A percentile compares a stretch with the other conserved stretches of the same genome.
Conservation (phyloP, 108 stramenopile species). For the Bacterosira constricta region DNA sequence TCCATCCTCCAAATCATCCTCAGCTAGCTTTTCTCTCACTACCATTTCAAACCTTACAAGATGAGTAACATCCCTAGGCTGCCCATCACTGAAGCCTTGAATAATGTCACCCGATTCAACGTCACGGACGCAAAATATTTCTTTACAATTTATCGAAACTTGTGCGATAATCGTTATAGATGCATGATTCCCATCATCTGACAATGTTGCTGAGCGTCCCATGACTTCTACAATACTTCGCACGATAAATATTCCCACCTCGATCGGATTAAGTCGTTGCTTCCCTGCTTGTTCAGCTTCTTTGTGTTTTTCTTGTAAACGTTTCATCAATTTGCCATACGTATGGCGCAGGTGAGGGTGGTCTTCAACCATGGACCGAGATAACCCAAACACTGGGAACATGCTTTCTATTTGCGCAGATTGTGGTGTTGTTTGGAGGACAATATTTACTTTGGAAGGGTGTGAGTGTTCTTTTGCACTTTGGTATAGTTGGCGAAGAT, state of each 20-base stretch:
- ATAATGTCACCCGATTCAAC: constrained; percentile 48
- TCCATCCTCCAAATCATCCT: not conserved
- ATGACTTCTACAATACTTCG: constrained; percentile 23
- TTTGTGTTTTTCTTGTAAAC: constrained; percentile 24
- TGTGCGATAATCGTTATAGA: constrained; percentile 54
- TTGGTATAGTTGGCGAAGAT: constrained; percentile 33
- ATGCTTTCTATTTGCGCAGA: constrained; percentile 36
- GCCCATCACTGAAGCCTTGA: constrained; percentile 52
- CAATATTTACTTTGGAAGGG: constrained; percentile 37
- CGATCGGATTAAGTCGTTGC: constrained; percentile 5
- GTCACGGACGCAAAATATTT: constrained; percentile 62
- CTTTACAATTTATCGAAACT: constrained; percentile 59
- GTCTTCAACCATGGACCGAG: constrained; percentile 24
- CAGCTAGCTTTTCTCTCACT: constrained; percentile 3
- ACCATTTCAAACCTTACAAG: constrained; percentile 59
- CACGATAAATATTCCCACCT: constrained; percentile 6
- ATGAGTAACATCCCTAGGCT: constrained; percentile 50
- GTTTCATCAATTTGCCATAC: constrained; percentile 29
- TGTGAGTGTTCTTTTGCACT: constrained; percentile 35
- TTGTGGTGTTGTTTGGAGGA: constrained; percentile 30
- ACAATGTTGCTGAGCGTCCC: constrained; percentile 15
- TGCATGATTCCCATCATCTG: constrained; percentile 26
- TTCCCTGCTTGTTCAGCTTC: constrained; percentile 14
- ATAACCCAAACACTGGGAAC: constrained; percentile 43
- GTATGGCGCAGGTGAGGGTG: constrained; percentile 41